Conservation (phyloP, 768 basidiomycete genomes). For the Phaeotremella fagi region DNA sequence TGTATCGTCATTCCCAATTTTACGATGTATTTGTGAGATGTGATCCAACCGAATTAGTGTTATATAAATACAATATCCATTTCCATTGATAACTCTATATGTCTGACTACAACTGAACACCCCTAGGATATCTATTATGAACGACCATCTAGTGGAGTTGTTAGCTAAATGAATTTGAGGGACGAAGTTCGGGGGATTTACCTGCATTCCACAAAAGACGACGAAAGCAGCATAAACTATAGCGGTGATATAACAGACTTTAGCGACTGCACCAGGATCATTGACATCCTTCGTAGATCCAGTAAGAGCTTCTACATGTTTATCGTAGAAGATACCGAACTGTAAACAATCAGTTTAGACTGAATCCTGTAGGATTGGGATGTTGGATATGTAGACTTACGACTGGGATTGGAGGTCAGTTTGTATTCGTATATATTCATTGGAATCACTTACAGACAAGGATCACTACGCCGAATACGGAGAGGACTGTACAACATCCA, state of each 20-base stretch:
- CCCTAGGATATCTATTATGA: slow-evolving; percentile 46
- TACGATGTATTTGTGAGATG: not conserved
- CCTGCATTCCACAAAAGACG: slow-evolving; percentile 49
- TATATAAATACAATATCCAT: too few species aligned
- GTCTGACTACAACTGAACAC: slow-evolving; percentile 40
- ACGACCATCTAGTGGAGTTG: slow-evolving; percentile 44
- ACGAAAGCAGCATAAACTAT: slow-evolving; percentile 49
- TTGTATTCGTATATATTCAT: not conserved
- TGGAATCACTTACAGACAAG: slow-evolving; percentile 36
- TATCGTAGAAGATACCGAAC: slow-evolving; percentile 44
- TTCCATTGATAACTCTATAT: not conserved
- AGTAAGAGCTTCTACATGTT: slow-evolving; percentile 49
- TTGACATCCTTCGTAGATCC: slow-evolving; percentile 47
- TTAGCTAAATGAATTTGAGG: not conserved
- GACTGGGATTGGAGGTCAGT: slow-evolving; percentile 8
- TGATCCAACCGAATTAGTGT: not conserved
- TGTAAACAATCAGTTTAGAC: slow-evolving; percentile 15
- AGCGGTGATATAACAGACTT: slow-evolving; percentile 49
- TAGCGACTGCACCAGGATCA: slow-evolving; percentile 49
- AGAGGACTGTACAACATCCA: slow-evolving; percentile 47
- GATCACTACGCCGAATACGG: slow-evolving; percentile 47
- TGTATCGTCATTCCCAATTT: too few species aligned
- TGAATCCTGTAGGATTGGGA: not conserved
- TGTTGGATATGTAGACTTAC: not conserved
- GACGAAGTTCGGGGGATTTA: slow-evolving; percentile 21